Evolutionary conservation across 2,329 filamentous ascomycete species (phyloP), one percentile per base, ranked within the genome.

Genomic region (Talaromyces albobiverticillius): DNA sequence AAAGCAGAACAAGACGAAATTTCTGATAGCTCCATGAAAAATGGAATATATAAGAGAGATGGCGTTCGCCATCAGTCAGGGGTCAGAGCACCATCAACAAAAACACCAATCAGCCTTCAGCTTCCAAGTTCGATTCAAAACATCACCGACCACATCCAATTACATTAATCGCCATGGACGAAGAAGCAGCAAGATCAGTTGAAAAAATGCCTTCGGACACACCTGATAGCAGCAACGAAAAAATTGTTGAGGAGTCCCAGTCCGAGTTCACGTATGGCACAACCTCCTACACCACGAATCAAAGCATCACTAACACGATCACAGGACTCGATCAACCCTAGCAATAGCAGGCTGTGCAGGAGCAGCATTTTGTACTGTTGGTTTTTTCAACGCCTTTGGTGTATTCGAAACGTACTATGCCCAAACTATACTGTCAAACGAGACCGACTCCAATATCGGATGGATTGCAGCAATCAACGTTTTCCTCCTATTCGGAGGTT

Each of bases 311-410:
- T 29, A 8, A 6, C 8, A 2, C 2, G 10, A 18, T 47, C 4
- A 18, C 25, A 71, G 68, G 1, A 51, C 57, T 3, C 60, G 61
- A 31, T 61, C 67, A 46, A 64, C 61, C 38, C 53, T 70, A 6
- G 57, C 63, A 2, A 56, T 73, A 13, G 16, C 64, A 9, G 71
- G 71, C 1, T 63, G 68, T 4, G 64, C 61, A 6, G 57, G 62
- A 1, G 62, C 61, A 8, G 40, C 66, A 0, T 73, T 73, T 52
- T 72, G 70, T 56, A 70, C 68, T 0, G 67, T 71, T 1, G 71
- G 71, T 1, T 73, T 73, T 36, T 51, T 70, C 23, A 72, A 72
- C 55, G 65, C 69, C 1, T 73, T 72, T 36, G 69, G 69, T 3
- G 56, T 71, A 0, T 72, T 72, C 47, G 54, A 72, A 54, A 62